Conservation (phyloP, 371 early-diverging fungal species). For the Syncephalastrum racemosum region DNA sequence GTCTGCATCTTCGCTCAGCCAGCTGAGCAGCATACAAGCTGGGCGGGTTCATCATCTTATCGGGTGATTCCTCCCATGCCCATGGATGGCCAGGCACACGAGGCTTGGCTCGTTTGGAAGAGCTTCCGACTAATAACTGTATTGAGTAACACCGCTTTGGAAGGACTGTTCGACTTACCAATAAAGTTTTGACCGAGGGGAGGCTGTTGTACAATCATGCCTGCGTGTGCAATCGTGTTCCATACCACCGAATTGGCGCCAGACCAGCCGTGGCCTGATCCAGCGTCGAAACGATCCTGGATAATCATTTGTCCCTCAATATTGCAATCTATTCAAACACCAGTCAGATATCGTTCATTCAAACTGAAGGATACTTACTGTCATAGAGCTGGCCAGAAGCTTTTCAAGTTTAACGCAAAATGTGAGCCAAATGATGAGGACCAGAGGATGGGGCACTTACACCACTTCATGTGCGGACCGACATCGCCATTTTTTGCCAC, state of each 20-base stretch:
- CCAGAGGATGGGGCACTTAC: slow-evolving; percentile 21
- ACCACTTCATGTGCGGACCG: slow-evolving; percentile 55
- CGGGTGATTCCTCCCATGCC: slow-evolving; percentile 46
- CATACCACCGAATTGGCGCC: slow-evolving; percentile 52
- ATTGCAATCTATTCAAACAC: slow-evolving; percentile 22
- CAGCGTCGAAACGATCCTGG: slow-evolving; percentile 39
- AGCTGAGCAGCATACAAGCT: slow-evolving; percentile 48
- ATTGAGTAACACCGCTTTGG: neutral
- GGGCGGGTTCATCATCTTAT: slow-evolving; percentile 39
- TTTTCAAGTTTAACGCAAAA: slow-evolving; percentile 4
- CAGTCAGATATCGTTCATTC: neutral
- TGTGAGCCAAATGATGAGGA: neutral
- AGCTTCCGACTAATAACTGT: slow-evolving; percentile 29
- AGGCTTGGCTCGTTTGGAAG: slow-evolving; percentile 30
- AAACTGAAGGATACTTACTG: slow-evolving; percentile 19
- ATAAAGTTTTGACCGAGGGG: slow-evolving; percentile 46
- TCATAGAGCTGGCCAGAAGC: slow-evolving; percentile 39
- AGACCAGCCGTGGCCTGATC: slow-evolving; percentile 49
- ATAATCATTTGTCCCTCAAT: slow-evolving; percentile 36
- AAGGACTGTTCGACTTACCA: slow-evolving; percentile 22
- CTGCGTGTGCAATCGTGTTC: slow-evolving; percentile 49
- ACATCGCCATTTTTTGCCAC: slow-evolving; percentile 33
- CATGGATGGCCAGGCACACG: slow-evolving; percentile 32
- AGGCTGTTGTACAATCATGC: slow-evolving; percentile 46
- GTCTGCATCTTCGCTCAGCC: slow-evolving; percentile 18